These are phyloP conservation scores for Aspergillus jensenii DNA, from an alignment of 2,329 filamentous ascomycete species.

Conservation along the genomic window DNA sequence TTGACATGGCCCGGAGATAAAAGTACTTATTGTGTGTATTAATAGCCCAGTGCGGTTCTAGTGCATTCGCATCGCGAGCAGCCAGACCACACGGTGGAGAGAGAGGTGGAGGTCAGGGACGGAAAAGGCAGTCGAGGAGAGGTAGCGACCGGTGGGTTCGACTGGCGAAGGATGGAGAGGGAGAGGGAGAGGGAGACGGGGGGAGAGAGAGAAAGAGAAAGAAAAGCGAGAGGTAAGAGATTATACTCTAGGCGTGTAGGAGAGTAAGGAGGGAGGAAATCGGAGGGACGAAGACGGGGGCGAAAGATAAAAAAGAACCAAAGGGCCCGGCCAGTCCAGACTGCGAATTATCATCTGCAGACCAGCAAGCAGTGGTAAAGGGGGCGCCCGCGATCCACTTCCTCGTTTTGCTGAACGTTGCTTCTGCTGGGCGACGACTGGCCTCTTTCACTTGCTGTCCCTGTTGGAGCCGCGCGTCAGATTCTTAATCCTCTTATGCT, in stretches of 20 bases:
- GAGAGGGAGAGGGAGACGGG: not conserved
- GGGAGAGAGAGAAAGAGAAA: not conserved
- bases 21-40: not conserved
- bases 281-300: not conserved
- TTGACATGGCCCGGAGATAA: conserved; percentile 20
- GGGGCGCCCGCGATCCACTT: not conserved
- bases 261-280: not conserved
- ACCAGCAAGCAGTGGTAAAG: not conserved
- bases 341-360: conserved; percentile 1
- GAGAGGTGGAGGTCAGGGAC: conserved; percentile 4
- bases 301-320: not conserved
- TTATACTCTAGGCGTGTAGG: not conserved
- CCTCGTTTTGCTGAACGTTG: not conserved
- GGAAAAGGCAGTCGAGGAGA: not conserved
- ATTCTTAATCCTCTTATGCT: not conserved
- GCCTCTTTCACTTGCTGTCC: not conserved
- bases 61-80: conserved; percentile 20
- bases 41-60: conserved; percentile 15
- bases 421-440: not conserved
- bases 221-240: not conserved
- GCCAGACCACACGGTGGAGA: conserved; percentile 2
- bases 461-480: conserved; percentile 5
- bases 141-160: conserved; percentile 8
- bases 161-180: conserved; percentile 3
- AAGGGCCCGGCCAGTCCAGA: not conserved